These are phyloP conservation scores for Persicaria maculosa DNA, from an alignment of 148 eudicot genomes.

Conservation along the genomic window DNA sequence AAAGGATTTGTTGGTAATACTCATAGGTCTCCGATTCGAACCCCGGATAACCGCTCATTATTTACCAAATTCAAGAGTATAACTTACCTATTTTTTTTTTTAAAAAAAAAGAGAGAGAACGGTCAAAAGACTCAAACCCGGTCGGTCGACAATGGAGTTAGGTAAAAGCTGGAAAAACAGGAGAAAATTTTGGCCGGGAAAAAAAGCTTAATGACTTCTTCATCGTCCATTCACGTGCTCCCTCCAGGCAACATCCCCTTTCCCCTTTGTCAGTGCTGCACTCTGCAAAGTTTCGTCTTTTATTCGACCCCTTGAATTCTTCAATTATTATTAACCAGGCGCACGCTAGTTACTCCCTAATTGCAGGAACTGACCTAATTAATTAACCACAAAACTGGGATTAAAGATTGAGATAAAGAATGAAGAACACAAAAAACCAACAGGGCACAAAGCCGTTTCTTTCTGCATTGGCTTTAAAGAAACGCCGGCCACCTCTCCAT, in stretches of 20 bases:
- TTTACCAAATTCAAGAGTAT: too few species aligned
- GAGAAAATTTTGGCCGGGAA: not conserved
- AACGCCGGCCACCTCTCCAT: conserved; percentile 13
- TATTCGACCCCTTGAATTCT: not conserved
- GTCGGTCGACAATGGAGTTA: not conserved
- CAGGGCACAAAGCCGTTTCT: conserved; percentile 17
- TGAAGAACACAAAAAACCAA: not conserved
- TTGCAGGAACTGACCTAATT: not conserved
- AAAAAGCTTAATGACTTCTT: not conserved
- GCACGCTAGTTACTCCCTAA: not conserved
- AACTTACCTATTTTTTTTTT: too few species aligned
- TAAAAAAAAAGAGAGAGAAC: not conserved
- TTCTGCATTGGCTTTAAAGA: conserved; percentile 19
- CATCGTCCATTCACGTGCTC: not conserved
- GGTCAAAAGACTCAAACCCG: not conserved
- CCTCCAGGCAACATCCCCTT: not conserved
- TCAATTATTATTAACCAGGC: not conserved
- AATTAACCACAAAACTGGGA: not conserved
- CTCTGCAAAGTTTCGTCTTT: not conserved
- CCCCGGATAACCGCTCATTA: too few species aligned
- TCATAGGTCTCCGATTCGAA: too few species aligned
- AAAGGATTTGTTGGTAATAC: too few species aligned
- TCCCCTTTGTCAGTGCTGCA: not conserved
- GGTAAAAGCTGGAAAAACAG: not conserved
- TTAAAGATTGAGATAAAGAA: not conserved